These are phyloP conservation scores for Pterocarpus santalinus DNA, from an alignment of 306 rosid species.

Conservation along the genomic window DNA sequence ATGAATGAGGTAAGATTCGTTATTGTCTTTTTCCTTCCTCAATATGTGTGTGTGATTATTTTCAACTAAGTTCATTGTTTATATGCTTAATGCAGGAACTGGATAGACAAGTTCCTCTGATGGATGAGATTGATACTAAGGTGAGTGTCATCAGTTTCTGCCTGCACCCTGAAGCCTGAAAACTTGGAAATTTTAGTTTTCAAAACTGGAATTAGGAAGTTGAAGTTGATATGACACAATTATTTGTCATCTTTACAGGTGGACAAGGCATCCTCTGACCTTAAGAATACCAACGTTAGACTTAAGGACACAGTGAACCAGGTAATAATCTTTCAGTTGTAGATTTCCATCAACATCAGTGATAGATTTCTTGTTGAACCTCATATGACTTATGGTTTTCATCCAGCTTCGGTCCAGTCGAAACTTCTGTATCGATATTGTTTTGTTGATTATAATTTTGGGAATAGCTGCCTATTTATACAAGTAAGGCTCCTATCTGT, in stretches of 20 bases:
- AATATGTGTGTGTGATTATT: background rate
- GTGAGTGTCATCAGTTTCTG: constrained; percentile 53
- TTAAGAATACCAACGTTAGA: constrained; percentile 95
- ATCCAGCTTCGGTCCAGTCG: constrained; percentile 96
- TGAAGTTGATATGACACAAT: constrained; percentile 40
- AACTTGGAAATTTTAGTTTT: background rate
- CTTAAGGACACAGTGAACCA: constrained; percentile 93
- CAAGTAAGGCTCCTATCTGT: constrained; percentile 77
- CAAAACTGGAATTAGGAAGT: constrained; percentile 23
- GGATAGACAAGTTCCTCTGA: constrained; percentile 97
- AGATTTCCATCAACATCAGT: constrained; percentile 1
- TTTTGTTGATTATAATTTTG: constrained; percentile 87
- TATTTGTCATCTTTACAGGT: constrained; percentile 64
- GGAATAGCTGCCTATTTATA: constrained; percentile 98
- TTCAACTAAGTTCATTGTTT: constrained; percentile 10
- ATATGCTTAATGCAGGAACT: constrained; percentile 70
- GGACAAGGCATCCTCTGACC: constrained; percentile 93
- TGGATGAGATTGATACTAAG: constrained; percentile 99
- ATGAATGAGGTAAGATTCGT: constrained; percentile 88
- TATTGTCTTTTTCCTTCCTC: constrained; percentile 20
- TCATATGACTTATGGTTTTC: constrained; percentile 49
- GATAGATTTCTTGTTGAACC: constrained; percentile 44
- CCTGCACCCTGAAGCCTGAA: constrained; percentile 1
- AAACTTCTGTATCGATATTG: constrained; percentile 94
- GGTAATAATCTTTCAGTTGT: constrained; percentile 56